Conservation (phyloP, 495 filamentous ascomycete genomes). For the Bacidia gigantensis region DNA sequence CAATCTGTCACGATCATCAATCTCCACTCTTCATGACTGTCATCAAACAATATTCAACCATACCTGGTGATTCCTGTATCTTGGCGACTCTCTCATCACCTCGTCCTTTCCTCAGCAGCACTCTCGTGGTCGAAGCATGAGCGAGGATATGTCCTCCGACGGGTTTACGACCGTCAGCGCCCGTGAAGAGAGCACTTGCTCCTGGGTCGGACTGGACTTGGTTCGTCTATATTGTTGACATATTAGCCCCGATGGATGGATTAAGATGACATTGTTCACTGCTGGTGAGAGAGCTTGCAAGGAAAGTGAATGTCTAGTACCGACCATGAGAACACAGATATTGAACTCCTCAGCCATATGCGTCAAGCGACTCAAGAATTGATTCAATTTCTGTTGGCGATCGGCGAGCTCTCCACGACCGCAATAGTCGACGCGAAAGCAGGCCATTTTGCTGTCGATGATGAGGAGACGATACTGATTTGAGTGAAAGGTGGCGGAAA, state of each 20-base stretch:
- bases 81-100: slow-evolving; percentile 72
- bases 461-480: slow-evolving; percentile 61
- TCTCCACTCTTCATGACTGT: background rate
- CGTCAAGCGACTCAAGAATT: slow-evolving; percentile 53
- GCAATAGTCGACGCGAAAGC: slow-evolving; percentile 61
- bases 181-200: slow-evolving; percentile 64
- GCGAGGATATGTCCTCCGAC: slow-evolving; percentile 70
- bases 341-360: slow-evolving; percentile 78
- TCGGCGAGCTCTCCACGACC: slow-evolving; percentile 66
- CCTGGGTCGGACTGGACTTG: slow-evolving; percentile 75
- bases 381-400: slow-evolving; percentile 61
- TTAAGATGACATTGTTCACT: too few relatives aligned
- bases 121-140: slow-evolving; percentile 61
- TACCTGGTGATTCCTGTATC: slow-evolving; percentile 64
- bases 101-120: slow-evolving; percentile 61
- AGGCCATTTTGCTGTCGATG: slow-evolving; percentile 69
- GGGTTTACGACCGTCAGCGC: slow-evolving; percentile 61
- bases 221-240: slow-evolving; percentile 66
- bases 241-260: too few relatives aligned
- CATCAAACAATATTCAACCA: background rate
- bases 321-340: slow-evolving; percentile 61
- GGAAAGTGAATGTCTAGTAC: too few relatives aligned
- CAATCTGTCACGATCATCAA: slow-evolving; percentile 35
- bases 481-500: slow-evolving; percentile 50
- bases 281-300: too few relatives aligned